Evolutionary conservation across 441 rosid genomes (phyloP).

Genomic region (Theobroma grandiflorum): DNA sequence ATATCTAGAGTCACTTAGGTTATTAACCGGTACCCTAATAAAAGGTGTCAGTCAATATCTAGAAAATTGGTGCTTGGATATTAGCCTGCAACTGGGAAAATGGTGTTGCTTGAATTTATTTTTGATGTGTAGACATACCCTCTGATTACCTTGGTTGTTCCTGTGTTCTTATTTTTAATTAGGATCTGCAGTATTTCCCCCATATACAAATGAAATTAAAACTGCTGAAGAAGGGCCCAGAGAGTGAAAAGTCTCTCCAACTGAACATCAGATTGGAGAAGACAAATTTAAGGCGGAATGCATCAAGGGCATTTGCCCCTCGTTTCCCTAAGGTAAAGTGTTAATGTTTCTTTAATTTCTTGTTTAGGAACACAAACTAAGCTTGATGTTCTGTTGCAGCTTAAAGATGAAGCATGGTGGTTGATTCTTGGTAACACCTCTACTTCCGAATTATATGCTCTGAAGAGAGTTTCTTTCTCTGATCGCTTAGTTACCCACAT

Average conservation of each 20-base stretch:
- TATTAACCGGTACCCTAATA: background rate
- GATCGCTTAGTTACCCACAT: constrained; percentile 70
- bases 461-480: constrained; percentile 89
- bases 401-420: constrained; percentile 99
- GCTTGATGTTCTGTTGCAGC: constrained; percentile 42
- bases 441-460: constrained; percentile 77
- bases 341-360: constrained; percentile 8
- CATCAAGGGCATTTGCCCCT: constrained; percentile 84
- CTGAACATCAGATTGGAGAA: constrained; percentile 80
- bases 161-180: constrained; percentile 24
- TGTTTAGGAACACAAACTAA: constrained; percentile 18
- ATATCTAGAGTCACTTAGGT: background rate
- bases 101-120: background rate
- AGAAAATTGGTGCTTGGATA: constrained; percentile 5
- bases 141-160: constrained; percentile 17
- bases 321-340: constrained; percentile 86
- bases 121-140: background rate
- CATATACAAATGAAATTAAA: constrained; percentile 68
- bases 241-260: constrained; percentile 43
- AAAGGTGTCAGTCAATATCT: background rate
- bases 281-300: constrained; percentile 61
- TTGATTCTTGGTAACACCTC: constrained; percentile 79
- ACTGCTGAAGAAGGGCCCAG: constrained; percentile 61
- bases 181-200: constrained; percentile 93
- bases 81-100: background rate